phyloP scores from a whole-genome alignment of 345 rosid species.

The Melaleuca quinquenervia region DNA sequence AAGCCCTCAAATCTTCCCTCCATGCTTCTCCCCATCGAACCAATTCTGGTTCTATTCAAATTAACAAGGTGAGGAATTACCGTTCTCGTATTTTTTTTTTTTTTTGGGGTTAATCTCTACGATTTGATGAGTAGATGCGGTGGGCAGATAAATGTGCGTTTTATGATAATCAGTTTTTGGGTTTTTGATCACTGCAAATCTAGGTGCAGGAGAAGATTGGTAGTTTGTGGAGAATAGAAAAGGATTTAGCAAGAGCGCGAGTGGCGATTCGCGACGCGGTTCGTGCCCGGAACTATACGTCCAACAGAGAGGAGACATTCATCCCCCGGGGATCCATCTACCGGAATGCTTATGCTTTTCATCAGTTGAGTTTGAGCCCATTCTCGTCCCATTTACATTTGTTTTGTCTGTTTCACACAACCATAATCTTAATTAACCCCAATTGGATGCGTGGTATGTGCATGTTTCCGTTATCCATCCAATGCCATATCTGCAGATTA shows the following conservation, averaged over 20 bases:
- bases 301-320: conserved; percentile 22
- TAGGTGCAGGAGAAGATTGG: background rate
- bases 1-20: background rate
- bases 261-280: conserved; percentile 28
- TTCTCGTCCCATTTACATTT: background rate
- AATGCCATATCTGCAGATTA: background rate
- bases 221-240: conserved; percentile 9
- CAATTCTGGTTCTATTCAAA: background rate
- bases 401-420: background rate
- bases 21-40: background rate
- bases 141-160: background rate
- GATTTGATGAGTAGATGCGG: background rate
- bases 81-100: background rate
- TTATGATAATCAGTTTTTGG: background rate
- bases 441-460: background rate
- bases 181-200: background rate
- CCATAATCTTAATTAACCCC: background rate
- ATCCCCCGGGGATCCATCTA: conserved; percentile 47
- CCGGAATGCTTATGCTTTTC: conserved; percentile 56
- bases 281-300: conserved; percentile 19
- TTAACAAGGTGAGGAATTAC: background rate
- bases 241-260: conserved; percentile 15
- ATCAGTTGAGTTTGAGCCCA: conserved; percentile 39
- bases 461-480: background rate
- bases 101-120: background rate